Conservation (phyloP, 1,139 yeast genomes). For the Saccharomyces hybrid region DNA sequence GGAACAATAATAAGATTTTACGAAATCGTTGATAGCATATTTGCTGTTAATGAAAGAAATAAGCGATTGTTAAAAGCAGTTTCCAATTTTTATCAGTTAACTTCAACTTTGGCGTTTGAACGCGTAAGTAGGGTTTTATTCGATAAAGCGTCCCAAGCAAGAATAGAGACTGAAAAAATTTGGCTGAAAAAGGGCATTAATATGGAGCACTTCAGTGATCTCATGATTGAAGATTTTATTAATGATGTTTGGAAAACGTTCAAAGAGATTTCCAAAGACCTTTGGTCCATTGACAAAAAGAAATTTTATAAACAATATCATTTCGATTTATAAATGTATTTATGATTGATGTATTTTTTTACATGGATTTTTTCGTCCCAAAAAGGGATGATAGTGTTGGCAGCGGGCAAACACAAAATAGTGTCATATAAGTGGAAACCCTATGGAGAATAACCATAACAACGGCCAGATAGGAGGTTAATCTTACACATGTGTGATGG, state of each 20-base stretch:
- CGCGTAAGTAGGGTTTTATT: conserved; percentile 18
- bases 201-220: conserved; percentile 12
- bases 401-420: neutral
- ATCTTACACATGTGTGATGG: neutral
- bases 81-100: conserved; percentile 16
- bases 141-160: conserved; percentile 15
- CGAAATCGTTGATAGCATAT: conserved; percentile 15
- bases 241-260: conserved; percentile 5
- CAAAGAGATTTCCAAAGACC: neutral
- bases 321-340: conserved; percentile 6
- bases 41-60: conserved; percentile 7
- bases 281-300: conserved; percentile 1
- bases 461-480: neutral
- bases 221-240: conserved; percentile 9
- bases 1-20: conserved; percentile 10
- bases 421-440: neutral
- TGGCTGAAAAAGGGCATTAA: conserved; percentile 11
- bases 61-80: conserved; percentile 10
- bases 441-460: neutral
- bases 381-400: neutral
- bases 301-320: neutral
- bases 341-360: conserved; percentile 14
- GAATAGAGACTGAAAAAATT: conserved; percentile 13
- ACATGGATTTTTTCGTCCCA: conserved; percentile 1
- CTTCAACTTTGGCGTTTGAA: conserved; percentile 17